Conservation (phyloP, 2,329 filamentous ascomycete genomes). For the Lasiodiplodia sp. region DNA sequence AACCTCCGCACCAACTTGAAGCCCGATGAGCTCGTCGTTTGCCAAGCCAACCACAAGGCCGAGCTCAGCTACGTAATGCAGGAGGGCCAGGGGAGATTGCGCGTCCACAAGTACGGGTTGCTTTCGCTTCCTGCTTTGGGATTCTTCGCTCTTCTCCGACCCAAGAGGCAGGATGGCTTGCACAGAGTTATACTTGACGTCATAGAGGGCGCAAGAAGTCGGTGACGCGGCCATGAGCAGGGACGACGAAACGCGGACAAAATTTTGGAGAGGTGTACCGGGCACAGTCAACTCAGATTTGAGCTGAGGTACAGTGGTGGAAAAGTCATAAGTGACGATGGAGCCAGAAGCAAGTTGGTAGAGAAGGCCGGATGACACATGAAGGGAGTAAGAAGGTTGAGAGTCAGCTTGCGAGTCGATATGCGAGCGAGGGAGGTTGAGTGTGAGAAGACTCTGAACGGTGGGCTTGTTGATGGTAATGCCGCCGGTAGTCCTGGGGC, state of each 20-base stretch:
- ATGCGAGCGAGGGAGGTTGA: constrained; percentile 38
- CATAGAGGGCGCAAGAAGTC: constrained; percentile 64
- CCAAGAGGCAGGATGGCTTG: constrained; percentile 52
- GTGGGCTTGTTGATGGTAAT: constrained; percentile 40
- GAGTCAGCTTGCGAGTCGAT: constrained; percentile 25
- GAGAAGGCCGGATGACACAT: constrained; percentile 69
- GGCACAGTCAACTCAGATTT: constrained; percentile 60
- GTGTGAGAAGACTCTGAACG: constrained; percentile 44
- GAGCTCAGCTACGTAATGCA: constrained; percentile 68
- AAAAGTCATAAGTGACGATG: constrained; percentile 70
- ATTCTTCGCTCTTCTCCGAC: constrained; percentile 31
- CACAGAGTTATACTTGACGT: constrained; percentile 69
- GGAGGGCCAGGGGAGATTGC: constrained; percentile 51
- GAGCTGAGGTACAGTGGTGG: constrained; percentile 67
- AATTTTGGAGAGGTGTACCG: constrained; percentile 64
- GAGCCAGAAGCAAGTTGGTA: constrained; percentile 64
- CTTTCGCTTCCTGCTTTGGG: constrained; percentile 50
- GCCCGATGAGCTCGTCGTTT: constrained; percentile 69
- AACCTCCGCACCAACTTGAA: constrained; percentile 58
- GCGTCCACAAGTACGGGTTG: constrained; percentile 45
- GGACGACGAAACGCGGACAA: constrained; percentile 71
- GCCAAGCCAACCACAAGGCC: constrained; percentile 71
- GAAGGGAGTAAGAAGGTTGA: constrained; percentile 59
- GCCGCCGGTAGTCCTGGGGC: constrained; percentile 42
- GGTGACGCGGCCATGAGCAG: constrained; percentile 69